phyloP scores from a whole-genome alignment of 164 flowering plant species.

The Taxillus chinensis region DNA sequence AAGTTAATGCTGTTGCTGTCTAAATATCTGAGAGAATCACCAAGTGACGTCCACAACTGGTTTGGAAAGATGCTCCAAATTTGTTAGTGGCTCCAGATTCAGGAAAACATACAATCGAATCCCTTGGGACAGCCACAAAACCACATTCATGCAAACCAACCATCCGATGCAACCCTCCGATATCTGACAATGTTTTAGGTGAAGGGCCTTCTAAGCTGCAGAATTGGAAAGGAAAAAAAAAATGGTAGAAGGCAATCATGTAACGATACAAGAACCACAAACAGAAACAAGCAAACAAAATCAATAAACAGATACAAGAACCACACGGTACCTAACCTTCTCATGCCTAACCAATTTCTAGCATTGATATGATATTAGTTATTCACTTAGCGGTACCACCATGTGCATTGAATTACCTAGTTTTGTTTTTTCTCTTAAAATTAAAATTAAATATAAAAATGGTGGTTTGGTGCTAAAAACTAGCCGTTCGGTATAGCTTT shows the following conservation, averaged over 20 bases:
- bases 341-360: too few species aligned
- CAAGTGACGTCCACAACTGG: neutral
- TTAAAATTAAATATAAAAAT: too few species aligned
- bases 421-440: too few species aligned
- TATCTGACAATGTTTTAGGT: constrained; percentile 37
- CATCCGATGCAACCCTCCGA: constrained; percentile 72
- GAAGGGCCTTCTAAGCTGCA: constrained; percentile 66
- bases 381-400: too few species aligned
- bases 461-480: too few species aligned
- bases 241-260: neutral
- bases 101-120: constrained; percentile 63
- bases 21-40: neutral
- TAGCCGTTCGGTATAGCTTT: too few species aligned
- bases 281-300: too few species aligned
- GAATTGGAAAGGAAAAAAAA: neutral
- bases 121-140: constrained; percentile 62
- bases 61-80: neutral
- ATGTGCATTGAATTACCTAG: too few species aligned
- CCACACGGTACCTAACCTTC: too few species aligned
- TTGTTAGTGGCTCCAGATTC: constrained; percentile 24
- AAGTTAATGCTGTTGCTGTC: too few species aligned
- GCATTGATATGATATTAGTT: too few species aligned
- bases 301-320: too few species aligned
- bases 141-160: constrained; percentile 52
- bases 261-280: neutral